Evolutionary conservation across 805 yeast species (phyloP), one percentile per base, ranked within the genome.

Genomic region (Henningerozyma blattae): DNA sequence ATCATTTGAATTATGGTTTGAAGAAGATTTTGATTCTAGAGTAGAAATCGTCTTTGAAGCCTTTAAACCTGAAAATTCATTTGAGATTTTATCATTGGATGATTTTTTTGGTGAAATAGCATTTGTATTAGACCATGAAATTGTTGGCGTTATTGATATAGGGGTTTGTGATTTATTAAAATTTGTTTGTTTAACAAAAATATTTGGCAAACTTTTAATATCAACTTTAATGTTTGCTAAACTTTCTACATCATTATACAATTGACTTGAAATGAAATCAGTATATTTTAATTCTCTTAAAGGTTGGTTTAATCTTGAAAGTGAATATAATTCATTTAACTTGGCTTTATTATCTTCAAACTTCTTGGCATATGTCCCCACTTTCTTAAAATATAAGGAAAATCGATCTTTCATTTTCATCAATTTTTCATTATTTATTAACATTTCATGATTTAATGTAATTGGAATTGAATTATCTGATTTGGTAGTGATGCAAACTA

Each of bases 391-490:
- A 24, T 24, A 24, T n/a, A 24, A 10, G 5, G 27, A 9, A 24
- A 24, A 24, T 24, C n/a, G 7, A 5, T n/a, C 14, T 22, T 42
- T 46, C 5, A 59, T 39, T 3, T 34, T 32, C 2, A 37, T 22
- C 15, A 54, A 32, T 22, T 44, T 46, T 3, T 40, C 38, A n/a
- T 43, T 36, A 24, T 48, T 42, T 22, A 46, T 25, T n/a, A 58
- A 40, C 10, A 53, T 30, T 27, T 49, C 54, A 1, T 56, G 36
- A n/a, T 60, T 58, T 10, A 65, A 34, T 30, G 53, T 54, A 10
- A 65, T 45, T 12, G 70, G 69, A 18, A 64, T 58, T 3, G 62
- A 50, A 17, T 46, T 37, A 5, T 42, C 46, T 0, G 65, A 59
- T 32, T 36, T 51, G 4, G 48, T 46, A 12, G 62, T 60, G 10